A percentile compares a stretch with the other conserved stretches of the same genome.
Evolutionary conservation across 2,329 filamentous ascomycete genomes (phyloP).

Genomic region (Acrocalymma vagum): DNA sequence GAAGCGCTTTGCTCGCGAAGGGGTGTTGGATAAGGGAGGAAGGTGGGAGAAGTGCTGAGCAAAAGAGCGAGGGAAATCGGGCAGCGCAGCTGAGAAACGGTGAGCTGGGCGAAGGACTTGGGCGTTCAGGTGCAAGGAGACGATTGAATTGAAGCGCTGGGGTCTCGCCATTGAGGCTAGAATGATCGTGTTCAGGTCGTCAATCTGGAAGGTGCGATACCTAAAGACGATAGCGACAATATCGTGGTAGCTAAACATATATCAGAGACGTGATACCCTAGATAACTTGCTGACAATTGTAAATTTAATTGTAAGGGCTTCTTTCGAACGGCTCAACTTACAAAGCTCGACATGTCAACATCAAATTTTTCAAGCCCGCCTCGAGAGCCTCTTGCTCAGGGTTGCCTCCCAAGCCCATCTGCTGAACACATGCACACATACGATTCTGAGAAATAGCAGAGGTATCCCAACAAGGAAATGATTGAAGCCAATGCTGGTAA

Average conservation of each 20-base stretch:
- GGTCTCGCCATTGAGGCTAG: slow-evolving; percentile 1
- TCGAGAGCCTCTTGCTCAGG: no score
- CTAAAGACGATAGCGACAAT: neutral
- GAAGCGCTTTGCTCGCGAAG: no score
- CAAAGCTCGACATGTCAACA: slow-evolving; percentile 5
- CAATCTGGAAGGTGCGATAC: slow-evolving; percentile 1
- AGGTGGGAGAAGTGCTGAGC: neutral
- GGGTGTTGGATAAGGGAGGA: no score
- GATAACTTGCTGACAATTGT: no score
- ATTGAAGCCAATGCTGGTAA: no score
- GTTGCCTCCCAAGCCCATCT: no score
- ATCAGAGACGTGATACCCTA: no score
- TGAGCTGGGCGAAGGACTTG: neutral
- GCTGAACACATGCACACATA: no score
- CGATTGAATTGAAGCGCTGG: slow-evolving; percentile 1
- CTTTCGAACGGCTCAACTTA: neutral
- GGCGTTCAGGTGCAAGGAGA: slow-evolving; percentile 5
- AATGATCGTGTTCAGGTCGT: slow-evolving; percentile 4
- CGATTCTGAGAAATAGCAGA: no score
- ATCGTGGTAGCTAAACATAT: slow-evolving; percentile 3
- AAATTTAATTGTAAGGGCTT: no score
- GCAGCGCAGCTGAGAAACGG: slow-evolving; percentile 1
- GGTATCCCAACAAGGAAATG: no score
- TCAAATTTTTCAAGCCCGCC: slow-evolving; percentile 3
- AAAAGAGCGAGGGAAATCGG: slow-evolving; percentile 1